Percentiles rank a stretch among this genome's conserved stretches.
phyloP scores from a whole-genome alignment of 2,329 filamentous ascomycete genomes.

The Endothia cerciana region DNA sequence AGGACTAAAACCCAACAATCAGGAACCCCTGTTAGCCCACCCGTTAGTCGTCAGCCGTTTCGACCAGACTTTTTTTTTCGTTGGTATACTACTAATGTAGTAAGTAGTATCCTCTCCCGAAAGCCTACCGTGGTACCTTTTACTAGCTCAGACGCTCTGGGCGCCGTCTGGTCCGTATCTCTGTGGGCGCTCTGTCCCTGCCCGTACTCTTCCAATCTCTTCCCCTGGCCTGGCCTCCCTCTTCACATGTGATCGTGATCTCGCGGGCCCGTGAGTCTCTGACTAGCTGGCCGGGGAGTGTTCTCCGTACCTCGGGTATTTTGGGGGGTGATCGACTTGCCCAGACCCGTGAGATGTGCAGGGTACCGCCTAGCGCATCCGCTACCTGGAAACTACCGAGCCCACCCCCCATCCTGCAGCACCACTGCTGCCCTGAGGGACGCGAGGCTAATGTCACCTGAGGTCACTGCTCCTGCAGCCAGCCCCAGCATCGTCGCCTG shows the following conservation, averaged over 20 bases:
- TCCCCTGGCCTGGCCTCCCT: neutral
- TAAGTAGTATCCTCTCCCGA: too few relatives aligned
- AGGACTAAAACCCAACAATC: constrained; percentile 3
- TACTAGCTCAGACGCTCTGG: too few relatives aligned
- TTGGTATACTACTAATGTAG: too few relatives aligned
- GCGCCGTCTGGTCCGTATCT: too few relatives aligned
- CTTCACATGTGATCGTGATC: constrained; percentile 1
- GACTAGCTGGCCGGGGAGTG: neutral
- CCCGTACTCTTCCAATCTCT: neutral
- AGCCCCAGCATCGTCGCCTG: neutral
- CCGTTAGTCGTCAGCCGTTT: neutral
- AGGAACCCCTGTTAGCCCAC: constrained; percentile 6
- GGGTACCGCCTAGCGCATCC: neutral
- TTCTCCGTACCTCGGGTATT: constrained; percentile 8
- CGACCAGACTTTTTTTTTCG: neutral
- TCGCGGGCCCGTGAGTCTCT: neutral
- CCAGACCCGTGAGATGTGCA: neutral
- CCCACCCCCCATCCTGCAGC: neutral
- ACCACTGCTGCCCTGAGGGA: neutral
- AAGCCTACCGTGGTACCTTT: too few relatives aligned
- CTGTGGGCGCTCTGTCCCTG: neutral
- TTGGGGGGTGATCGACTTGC: neutral
- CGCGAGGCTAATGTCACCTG: constrained; percentile 6
- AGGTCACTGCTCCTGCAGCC: neutral
- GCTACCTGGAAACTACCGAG: constrained; percentile 6